phyloP scores from a whole-genome alignment of 73 alveolate species.

The Tetrahymena thermophila region DNA sequence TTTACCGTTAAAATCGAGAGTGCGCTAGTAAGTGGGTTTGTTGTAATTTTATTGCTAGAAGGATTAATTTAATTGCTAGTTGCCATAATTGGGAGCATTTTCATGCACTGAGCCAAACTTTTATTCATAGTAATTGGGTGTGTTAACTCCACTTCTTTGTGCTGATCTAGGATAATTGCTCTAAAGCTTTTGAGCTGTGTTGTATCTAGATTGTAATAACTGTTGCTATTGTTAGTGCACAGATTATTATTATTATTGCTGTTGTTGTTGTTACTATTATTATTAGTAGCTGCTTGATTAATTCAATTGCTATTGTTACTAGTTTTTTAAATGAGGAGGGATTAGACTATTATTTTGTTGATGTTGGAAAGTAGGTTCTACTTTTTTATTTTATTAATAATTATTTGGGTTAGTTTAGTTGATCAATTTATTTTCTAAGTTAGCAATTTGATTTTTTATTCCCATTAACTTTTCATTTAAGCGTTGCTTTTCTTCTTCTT shows the following conservation, averaged over 20 bases:
- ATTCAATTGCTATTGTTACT: not conserved
- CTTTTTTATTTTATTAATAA: not conserved
- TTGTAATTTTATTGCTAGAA: not conserved
- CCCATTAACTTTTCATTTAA: not conserved
- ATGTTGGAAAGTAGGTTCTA: not conserved
- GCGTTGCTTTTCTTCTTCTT: not conserved
- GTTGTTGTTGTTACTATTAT: not conserved
- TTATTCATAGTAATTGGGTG: not conserved
- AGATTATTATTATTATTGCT: not conserved
- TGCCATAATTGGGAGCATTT: not conserved
- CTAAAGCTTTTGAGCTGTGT: not conserved
- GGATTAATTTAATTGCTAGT: not conserved
- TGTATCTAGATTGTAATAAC: not conserved
- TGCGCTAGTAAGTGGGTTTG: not conserved
- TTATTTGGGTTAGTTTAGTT: not conserved
- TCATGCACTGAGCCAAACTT: not conserved
- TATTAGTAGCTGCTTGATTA: not conserved
- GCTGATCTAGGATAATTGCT: not conserved
- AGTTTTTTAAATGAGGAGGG: not conserved
- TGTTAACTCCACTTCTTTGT: not conserved
- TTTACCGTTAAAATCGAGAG: not conserved
- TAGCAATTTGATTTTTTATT: not conserved
- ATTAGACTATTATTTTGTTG: not conserved
- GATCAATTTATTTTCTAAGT: not conserved
- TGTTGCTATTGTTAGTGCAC: not conserved